A percentile compares a stretch with the other conserved stretches of the same genome.
Conservation (phyloP, 768 basidiomycete genomes). For the Amylocystis lapponica region DNA sequence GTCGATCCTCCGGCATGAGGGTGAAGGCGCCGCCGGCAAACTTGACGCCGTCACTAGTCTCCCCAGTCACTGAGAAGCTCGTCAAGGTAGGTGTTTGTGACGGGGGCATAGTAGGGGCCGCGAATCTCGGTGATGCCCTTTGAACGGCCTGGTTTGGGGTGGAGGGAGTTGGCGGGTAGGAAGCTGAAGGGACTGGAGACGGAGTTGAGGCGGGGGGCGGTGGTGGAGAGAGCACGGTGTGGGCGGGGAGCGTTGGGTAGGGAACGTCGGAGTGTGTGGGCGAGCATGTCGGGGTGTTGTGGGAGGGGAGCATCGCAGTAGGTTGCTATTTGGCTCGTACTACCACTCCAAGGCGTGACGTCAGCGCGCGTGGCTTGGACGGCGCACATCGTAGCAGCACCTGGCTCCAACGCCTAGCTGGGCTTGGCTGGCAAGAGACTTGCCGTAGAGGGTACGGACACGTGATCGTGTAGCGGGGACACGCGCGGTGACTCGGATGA, state of each 20-base stretch:
- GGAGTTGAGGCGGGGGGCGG: slow-evolving; percentile 1
- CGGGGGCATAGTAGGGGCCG: slow-evolving; percentile 39
- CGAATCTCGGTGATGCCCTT: slow-evolving; percentile 40
- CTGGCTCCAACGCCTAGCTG: too few relatives aligned
- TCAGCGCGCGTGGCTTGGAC: too few relatives aligned
- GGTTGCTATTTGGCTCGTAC: too few relatives aligned
- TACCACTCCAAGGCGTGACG: too few relatives aligned
- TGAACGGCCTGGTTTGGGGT: slow-evolving; percentile 30
- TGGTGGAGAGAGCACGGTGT: slow-evolving; percentile 1
- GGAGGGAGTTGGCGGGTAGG: slow-evolving; percentile 27
- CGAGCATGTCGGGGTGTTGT: neutral
- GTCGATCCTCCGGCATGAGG: slow-evolving; percentile 35
- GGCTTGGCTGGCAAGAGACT: too few relatives aligned
- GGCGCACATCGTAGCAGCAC: too few relatives aligned
- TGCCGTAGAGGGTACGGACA: too few relatives aligned
- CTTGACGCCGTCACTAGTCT: slow-evolving; percentile 40
- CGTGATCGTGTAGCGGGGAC: too few relatives aligned
- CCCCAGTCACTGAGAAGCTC: slow-evolving; percentile 37
- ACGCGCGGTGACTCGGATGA: too few relatives aligned
- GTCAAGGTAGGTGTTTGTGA: slow-evolving; percentile 35
- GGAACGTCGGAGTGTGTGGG: slow-evolving; percentile 1
- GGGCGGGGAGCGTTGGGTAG: neutral
- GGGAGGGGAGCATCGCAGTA: neutral
- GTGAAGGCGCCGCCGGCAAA: slow-evolving; percentile 40
- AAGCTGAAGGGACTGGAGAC: slow-evolving; percentile 18